Evolutionary conservation across 2,329 filamentous ascomycete genomes (phyloP).

Genomic region (Dendrostoma leiphaemia): DNA sequence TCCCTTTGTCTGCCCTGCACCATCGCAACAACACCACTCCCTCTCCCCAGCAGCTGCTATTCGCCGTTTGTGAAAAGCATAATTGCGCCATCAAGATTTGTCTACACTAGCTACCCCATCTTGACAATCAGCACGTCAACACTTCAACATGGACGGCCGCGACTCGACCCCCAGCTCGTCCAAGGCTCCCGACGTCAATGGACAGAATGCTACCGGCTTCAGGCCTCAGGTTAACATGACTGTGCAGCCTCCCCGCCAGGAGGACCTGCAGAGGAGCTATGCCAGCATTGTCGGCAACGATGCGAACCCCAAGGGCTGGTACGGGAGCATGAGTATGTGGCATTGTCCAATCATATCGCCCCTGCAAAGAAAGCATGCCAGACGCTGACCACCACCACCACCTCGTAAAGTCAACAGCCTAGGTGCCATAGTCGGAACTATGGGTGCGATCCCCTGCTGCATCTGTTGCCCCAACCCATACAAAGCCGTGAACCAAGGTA

Average conservation of each 20-base stretch:
- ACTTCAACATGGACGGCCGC: slow-evolving; percentile 3
- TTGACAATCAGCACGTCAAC: not conserved
- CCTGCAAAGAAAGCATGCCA: not conserved
- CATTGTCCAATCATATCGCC: not conserved
- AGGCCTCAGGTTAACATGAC: slow-evolving; percentile 55
- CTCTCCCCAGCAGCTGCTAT: not conserved
- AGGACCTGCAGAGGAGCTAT: slow-evolving; percentile 83
- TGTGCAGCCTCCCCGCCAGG: slow-evolving; percentile 76
- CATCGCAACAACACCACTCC: not conserved
- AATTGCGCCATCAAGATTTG: not conserved
- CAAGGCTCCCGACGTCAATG: slow-evolving; percentile 25
- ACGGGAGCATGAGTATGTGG: slow-evolving; percentile 75
- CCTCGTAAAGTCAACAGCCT: slow-evolving; percentile 66
- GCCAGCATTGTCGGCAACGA: slow-evolving; percentile 65
- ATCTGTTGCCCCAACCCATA: slow-evolving; percentile 92
- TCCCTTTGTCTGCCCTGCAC: not conserved
- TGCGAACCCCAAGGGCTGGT: slow-evolving; percentile 78
- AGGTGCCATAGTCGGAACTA: slow-evolving; percentile 70
- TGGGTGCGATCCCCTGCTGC: slow-evolving; percentile 89
- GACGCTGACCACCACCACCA: not conserved
- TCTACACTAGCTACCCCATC: too few species aligned
- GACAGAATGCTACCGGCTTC: slow-evolving; percentile 37
- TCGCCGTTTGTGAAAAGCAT: too few species aligned
- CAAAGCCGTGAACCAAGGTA: slow-evolving; percentile 87
- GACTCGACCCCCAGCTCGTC: slow-evolving; percentile 10